phyloP scores from a whole-genome alignment of 352 stramenopile genomes.

The Globisporangium irregulare region DNA sequence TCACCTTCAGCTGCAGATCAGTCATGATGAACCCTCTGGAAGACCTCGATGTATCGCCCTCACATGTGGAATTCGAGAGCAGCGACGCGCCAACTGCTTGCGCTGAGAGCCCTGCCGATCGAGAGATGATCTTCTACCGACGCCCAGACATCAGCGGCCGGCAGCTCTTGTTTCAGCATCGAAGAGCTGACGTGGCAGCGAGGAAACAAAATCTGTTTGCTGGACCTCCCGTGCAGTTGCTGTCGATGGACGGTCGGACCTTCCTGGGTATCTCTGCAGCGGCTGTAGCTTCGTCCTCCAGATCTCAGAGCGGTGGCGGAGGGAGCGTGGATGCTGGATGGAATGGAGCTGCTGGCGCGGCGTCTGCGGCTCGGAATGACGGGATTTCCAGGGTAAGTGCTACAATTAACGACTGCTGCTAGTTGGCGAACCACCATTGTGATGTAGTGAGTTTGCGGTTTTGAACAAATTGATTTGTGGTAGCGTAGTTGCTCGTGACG shows the following conservation, averaged over 20 bases:
- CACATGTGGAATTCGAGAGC: constrained; percentile 1
- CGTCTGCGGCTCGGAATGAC: constrained; percentile 6
- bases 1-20: neutral
- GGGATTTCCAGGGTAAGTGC: constrained; percentile 21
- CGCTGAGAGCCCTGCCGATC: constrained; percentile 10
- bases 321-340: neutral
- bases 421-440: neutral
- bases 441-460: neutral
- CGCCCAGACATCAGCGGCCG: constrained; percentile 43
- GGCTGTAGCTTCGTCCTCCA: neutral
- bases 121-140: constrained; percentile 43
- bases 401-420: neutral
- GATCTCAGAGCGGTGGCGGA: neutral
- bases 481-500: constrained; percentile 38
- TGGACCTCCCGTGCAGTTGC: constrained; percentile 40
- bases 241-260: constrained; percentile 39
- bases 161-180: constrained; percentile 20
- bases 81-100: neutral
- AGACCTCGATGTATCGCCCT: constrained; percentile 20
- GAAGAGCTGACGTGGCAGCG: constrained; percentile 1
- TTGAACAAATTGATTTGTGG: neutral
- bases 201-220: neutral
- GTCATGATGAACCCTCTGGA: constrained; percentile 39
- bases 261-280: constrained; percentile 37
- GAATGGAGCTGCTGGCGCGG: neutral